Evolutionary conservation across 2,329 filamentous ascomycete genomes (phyloP).

Genomic region (Camillea tinctor): DNA sequence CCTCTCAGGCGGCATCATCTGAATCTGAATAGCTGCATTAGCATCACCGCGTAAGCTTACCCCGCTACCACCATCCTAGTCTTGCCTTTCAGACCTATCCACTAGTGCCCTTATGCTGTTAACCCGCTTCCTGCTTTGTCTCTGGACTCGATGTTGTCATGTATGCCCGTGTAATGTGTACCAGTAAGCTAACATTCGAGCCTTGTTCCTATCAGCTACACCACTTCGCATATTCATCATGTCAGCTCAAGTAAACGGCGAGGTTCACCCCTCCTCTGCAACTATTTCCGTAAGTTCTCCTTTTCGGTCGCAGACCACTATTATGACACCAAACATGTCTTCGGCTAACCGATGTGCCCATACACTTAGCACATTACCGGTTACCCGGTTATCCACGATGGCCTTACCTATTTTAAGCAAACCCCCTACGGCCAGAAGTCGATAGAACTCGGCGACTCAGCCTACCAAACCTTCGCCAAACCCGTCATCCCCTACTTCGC

Average conservation of each 20-base stretch:
- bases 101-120: background rate
- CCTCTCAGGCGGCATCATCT: no score
- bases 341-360: background rate
- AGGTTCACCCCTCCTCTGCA: slow-evolving; percentile 32
- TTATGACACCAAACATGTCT: background rate
- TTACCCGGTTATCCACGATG: slow-evolving; percentile 80
- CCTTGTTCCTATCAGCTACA: background rate
- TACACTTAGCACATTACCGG: slow-evolving; percentile 69
- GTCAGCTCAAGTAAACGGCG: slow-evolving; percentile 35
- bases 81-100: no score
- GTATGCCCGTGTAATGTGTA: background rate
- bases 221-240: slow-evolving; percentile 18
- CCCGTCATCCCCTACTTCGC: slow-evolving; percentile 76
- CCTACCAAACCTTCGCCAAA: slow-evolving; percentile 73
- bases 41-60: background rate
- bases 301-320: background rate
- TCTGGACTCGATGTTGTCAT: no score
- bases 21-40: background rate
- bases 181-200: slow-evolving; percentile 6
- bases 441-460: slow-evolving; percentile 69
- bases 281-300: slow-evolving; percentile 32
- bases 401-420: slow-evolving; percentile 73
- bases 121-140: background rate
- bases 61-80: background rate
- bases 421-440: slow-evolving; percentile 84